Conservation (phyloP, 176 grass and related monocot species). For the Eragrostis curvula region DNA sequence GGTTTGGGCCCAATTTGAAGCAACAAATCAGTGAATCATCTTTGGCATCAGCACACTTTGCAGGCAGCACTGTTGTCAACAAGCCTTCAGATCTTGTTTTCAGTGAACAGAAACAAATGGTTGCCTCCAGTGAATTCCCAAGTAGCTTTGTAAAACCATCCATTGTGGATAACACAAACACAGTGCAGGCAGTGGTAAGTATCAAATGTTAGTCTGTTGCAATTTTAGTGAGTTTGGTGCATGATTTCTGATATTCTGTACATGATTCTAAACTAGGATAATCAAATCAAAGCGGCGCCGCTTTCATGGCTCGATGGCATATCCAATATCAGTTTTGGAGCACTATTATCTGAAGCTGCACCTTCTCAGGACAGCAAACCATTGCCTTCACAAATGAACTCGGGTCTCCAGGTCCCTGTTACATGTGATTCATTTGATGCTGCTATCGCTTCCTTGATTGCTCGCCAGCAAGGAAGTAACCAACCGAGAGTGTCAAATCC, state of each 20-base stretch:
- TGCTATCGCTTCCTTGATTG: conserved; percentile 82
- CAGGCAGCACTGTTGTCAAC: conserved; percentile 37
- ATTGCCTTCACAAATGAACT: conserved; percentile 55
- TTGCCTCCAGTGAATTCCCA: conserved; percentile 39
- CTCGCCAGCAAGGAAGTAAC: conserved; percentile 53
- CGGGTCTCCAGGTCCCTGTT: conserved; percentile 52
- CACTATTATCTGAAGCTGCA: conserved; percentile 65
- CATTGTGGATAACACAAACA: conserved; percentile 27
- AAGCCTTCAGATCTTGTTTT: conserved; percentile 32
- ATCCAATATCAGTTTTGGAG: conserved; percentile 93
- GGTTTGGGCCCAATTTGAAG: conserved; percentile 59
- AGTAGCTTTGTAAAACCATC: conserved; percentile 45
- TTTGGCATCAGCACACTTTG: conserved; percentile 33
- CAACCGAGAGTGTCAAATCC: conserved; percentile 46
- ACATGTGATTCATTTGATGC: conserved; percentile 96
- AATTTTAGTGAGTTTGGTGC: conserved; percentile 17
- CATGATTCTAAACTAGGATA: conserved; percentile 51
- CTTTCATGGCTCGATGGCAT: conserved; percentile 80
- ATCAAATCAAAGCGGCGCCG: conserved; percentile 52
- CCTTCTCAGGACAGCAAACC: conserved; percentile 64
- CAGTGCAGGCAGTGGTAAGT: conserved; percentile 47
- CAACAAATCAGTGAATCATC: conserved; percentile 25
- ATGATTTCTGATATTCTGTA: conserved; percentile 32
- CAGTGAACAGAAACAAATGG: conserved; percentile 42
- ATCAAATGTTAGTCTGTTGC: conserved; percentile 7